Percentiles rank a stretch among this genome's conserved stretches.
Conservation (phyloP, 2,329 filamentous ascomycete genomes). For the Colletotrichum sojae region DNA sequence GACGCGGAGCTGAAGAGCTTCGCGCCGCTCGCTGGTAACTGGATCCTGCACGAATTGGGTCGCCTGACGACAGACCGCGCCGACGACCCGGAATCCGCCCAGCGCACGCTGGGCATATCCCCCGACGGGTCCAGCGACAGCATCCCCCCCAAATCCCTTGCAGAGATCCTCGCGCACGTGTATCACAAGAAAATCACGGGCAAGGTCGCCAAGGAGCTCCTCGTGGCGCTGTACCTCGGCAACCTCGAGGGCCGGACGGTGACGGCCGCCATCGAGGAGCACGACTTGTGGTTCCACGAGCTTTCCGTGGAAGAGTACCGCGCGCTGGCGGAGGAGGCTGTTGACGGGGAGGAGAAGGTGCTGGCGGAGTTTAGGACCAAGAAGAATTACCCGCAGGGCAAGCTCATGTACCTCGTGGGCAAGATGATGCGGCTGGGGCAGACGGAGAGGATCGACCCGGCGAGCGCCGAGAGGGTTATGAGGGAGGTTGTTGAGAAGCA, state of each 20-base stretch:
- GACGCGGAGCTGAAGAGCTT: slow-evolving; percentile 51
- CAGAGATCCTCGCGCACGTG: slow-evolving; percentile 66
- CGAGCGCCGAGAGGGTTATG: slow-evolving; percentile 64
- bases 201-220: slow-evolving; percentile 71
- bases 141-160: slow-evolving; percentile 62
- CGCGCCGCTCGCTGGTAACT: slow-evolving; percentile 69
- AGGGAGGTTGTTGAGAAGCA: slow-evolving; percentile 47
- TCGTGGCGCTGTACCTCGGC: slow-evolving; percentile 66
- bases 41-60: slow-evolving; percentile 83
- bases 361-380: slow-evolving; percentile 62
- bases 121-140: slow-evolving; percentile 62
- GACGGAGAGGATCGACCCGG: slow-evolving; percentile 69
- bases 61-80: slow-evolving; percentile 71
- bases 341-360: slow-evolving; percentile 62
- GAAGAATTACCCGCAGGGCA: slow-evolving; percentile 66
- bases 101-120: slow-evolving; percentile 53
- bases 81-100: slow-evolving; percentile 43
- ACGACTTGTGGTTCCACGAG: slow-evolving; percentile 69
- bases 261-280: slow-evolving; percentile 59
- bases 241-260: slow-evolving; percentile 60
- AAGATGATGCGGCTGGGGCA: slow-evolving; percentile 70
- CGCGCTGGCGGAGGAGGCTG: slow-evolving; percentile 59
- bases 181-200: slow-evolving; percentile 65
- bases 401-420: slow-evolving; percentile 73
- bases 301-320: slow-evolving; percentile 63